Base-by-base conservation (phyloP, 2,329 filamentous ascomycete genomes). In the Nemania abortiva region DNA sequence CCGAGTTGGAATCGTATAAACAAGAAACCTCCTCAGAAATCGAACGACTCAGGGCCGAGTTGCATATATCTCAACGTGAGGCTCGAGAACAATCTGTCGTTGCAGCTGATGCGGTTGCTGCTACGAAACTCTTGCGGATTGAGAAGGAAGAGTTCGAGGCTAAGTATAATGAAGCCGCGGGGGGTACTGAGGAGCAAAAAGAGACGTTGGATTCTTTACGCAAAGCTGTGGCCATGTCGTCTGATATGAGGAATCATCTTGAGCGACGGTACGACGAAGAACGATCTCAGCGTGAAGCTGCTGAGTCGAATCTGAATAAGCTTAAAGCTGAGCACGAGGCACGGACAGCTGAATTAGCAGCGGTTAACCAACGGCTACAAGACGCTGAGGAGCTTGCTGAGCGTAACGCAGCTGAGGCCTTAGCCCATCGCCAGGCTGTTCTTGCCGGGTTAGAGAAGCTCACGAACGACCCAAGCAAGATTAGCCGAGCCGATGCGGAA, bases 301-400 rank as follows among this genome's bases (percentile, higher is more conserved):
- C 94, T 0, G 94, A 98, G 77, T 83, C 87, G 53, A 95, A 94
- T 79, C 84, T 98, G 6, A 86, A 87, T 56, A 91, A 92, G 72
- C 86, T 98, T 47, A 92, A 91, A 79, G 85, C 89, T 24, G 94
- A 98, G 77, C 92, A 97, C 75, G 96, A 98, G 77, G 88, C 92
- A 60, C 89, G 90, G 39, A 91, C 89, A 10, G 85, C 89, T 0
- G 95, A 99, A 77, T 85, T 98, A 2, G 93, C 94, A 53, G 87
- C 87, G 22, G 87, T 90, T 0, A 91, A 88, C 1, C 90, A 94
- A 74, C 90, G 92, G 59, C 82, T 99, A 57, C 90, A 88, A 49
- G 95, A 98, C 79, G 90, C 93, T 0, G 94, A 99, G 81, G 94
- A 97, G 76, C 82, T 98, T 53, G 92, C 93, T 1, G 92, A 97